A percentile compares a stretch with the other conserved stretches of the same genome.
Conservation (phyloP, 805 yeast genomes). For the Kluyveromyces wickerhamii region DNA sequence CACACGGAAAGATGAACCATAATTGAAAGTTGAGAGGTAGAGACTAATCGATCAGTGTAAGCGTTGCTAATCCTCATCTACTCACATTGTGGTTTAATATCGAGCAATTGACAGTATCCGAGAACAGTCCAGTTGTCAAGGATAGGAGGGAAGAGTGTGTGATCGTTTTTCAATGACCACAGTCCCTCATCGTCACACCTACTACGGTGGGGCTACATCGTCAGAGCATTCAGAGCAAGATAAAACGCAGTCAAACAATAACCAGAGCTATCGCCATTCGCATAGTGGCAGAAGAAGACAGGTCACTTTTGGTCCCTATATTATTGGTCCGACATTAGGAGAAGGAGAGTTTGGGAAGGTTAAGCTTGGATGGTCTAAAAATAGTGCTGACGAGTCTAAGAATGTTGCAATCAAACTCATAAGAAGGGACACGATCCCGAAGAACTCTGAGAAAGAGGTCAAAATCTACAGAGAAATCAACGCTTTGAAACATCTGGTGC, state of each 20-base stretch:
- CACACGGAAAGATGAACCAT: too few relatives aligned
- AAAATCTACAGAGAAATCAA: conserved; percentile 91
- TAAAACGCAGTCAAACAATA: conserved; percentile 4
- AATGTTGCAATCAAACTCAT: conserved; percentile 93
- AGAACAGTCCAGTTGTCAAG: too few relatives aligned
- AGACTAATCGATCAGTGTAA: too few relatives aligned
- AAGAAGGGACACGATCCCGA: conserved; percentile 79
- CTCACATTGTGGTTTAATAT: too few relatives aligned
- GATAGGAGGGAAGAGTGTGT: too few relatives aligned
- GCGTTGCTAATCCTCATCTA: too few relatives aligned
- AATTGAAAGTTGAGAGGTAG: too few relatives aligned
- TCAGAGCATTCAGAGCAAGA: conserved; percentile 4
- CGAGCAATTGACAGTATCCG: too few relatives aligned
- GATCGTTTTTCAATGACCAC: conserved; percentile 15
- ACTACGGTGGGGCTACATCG: conserved; percentile 20
- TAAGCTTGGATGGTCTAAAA: conserved; percentile 87
- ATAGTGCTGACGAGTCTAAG: conserved; percentile 44
- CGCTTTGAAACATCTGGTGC: conserved; percentile 75
- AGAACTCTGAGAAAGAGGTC: conserved; percentile 76
- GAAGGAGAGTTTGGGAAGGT: conserved; percentile 99
- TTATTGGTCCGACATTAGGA: conserved; percentile 88
- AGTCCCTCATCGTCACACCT: conserved; percentile 25
- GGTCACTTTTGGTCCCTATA: conserved; percentile 81
- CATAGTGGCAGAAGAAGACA: conserved; percentile 40
- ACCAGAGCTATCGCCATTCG: neutral